These are phyloP conservation scores for Venturia asperata DNA, from an alignment of 2,329 filamentous ascomycete species.

Conservation along the genomic window DNA sequence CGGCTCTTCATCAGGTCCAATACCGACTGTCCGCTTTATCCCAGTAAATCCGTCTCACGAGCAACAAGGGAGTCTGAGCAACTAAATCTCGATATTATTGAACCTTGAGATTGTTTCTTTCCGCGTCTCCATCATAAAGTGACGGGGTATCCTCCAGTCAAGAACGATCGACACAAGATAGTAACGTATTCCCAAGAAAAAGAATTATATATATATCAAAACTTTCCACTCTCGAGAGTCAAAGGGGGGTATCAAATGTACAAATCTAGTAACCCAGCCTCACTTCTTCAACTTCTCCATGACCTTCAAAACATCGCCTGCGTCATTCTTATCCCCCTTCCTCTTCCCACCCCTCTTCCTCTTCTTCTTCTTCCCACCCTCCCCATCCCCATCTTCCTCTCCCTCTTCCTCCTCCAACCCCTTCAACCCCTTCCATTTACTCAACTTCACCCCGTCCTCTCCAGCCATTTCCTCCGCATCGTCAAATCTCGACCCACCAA, in stretches of 20 bases:
- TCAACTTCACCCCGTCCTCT: constrained; percentile 57
- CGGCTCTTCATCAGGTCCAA: too few species aligned
- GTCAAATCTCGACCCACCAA: constrained; percentile 78
- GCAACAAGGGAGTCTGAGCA: too few species aligned
- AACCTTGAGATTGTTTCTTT: too few species aligned
- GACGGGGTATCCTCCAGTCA: too few species aligned
- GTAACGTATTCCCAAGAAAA: too few species aligned
- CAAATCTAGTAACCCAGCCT: neutral
- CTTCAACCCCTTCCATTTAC: constrained; percentile 52
- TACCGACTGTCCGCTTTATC: too few species aligned
- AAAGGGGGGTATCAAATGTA: constrained; percentile 9
- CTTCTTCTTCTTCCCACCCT: constrained; percentile 41
- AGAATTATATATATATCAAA: too few species aligned
- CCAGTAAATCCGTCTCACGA: too few species aligned
- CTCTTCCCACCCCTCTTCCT: constrained; percentile 68
- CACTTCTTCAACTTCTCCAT: constrained; percentile 54
- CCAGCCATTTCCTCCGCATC: constrained; percentile 78
- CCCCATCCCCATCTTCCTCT: constrained; percentile 49
- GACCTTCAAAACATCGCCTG: constrained; percentile 70
- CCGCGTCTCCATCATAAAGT: too few species aligned
- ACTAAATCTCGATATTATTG: too few species aligned
- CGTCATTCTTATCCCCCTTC: constrained; percentile 72
- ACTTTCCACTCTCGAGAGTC: too few species aligned
- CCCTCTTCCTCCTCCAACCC: constrained; percentile 40
- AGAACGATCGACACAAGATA: too few species aligned